Base-by-base conservation (phyloP, 2,329 filamentous ascomycete species). In the Sphaerostilbella broomeana region DNA sequence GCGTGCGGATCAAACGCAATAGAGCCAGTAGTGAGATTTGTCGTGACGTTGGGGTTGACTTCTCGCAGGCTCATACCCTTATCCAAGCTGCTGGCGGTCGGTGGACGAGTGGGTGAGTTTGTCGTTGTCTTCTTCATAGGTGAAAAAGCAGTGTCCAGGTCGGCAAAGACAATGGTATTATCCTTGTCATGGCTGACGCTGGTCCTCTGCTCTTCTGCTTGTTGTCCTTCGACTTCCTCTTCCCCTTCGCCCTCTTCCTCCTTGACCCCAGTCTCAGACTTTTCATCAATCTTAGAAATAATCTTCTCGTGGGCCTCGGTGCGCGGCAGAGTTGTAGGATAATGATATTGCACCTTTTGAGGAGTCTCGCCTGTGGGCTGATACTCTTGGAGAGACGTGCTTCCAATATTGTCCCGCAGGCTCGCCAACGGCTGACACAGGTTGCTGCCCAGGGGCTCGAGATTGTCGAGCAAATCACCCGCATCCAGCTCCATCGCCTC, bases 321-420 rank as follows among this genome's bases (percentile, higher is more conserved):
- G 18, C 81, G 79, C 4, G 92, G 92, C 2, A 98, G 70, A 2
- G 73, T 69, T 2, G 76, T 84, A 0, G 87, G 85, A 54, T 86
- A 95, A n/a, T 77, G 71, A 61, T 97, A 98, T 37, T 79, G 71
- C 20, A 72, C 68, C 63, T 89, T 92, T 55, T 84, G 78, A 0
- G 92, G 92, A 1, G 92, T 97, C 32, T 83, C 73, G 36, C 92
- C 90, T 0, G 92, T 97, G 0, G 85, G 77, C 25, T 77, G 69
- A 59, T 97, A 97, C 57, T 95, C 88, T 38, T 79, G 73, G 37
- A 97, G 70, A 4, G 69, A 62, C 2, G 81, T 79, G 32, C 62
- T 65, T 12, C 73, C 65, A 32, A 95, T 77, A n/a, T 78, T 73
- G 13, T 79, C 70, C 6, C 86, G 79, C 18, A 98, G 76, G 32